These are phyloP conservation scores for Aspergillus sojae DNA, from an alignment of 2,329 filamentous ascomycete genomes.

Conservation along the genomic window DNA sequence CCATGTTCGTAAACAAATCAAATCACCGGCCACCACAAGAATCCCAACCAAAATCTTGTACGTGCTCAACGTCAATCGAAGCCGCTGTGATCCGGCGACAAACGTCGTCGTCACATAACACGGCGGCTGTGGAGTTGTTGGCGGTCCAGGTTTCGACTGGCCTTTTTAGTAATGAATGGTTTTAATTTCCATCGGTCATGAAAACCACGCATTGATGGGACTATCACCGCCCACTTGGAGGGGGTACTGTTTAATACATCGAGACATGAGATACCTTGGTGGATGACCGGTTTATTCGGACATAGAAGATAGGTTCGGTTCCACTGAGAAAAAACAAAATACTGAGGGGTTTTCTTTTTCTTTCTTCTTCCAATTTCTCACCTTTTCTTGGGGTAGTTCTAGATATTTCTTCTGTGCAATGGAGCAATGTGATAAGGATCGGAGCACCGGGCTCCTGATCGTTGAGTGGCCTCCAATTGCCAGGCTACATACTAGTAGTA, in stretches of 20 bases:
- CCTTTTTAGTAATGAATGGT: background rate
- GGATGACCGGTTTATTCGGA: background rate
- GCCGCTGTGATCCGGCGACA: conserved; percentile 2
- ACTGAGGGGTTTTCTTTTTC: background rate
- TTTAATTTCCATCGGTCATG: background rate
- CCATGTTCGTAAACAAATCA: background rate
- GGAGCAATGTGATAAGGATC: background rate
- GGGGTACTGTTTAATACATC: background rate
- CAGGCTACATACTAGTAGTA: background rate
- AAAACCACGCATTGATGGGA: background rate
- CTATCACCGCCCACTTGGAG: background rate
- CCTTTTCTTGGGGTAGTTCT: background rate
- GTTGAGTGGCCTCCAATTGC: background rate
- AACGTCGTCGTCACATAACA: conserved; percentile 5
- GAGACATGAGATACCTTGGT: background rate
- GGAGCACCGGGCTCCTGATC: background rate
- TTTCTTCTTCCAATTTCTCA: background rate
- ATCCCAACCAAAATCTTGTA: background rate
- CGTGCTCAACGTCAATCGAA: conserved; percentile 1
- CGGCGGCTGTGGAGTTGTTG: conserved; percentile 5
- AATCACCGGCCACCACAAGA: background rate
- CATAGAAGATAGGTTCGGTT: background rate
- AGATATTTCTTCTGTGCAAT: background rate
- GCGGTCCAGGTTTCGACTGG: background rate
- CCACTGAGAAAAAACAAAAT: background rate